A percentile compares a stretch with the other conserved stretches of the same genome.
Conservation (phyloP, 139 green algal species). For the Astrephomene gubernaculifera region DNA sequence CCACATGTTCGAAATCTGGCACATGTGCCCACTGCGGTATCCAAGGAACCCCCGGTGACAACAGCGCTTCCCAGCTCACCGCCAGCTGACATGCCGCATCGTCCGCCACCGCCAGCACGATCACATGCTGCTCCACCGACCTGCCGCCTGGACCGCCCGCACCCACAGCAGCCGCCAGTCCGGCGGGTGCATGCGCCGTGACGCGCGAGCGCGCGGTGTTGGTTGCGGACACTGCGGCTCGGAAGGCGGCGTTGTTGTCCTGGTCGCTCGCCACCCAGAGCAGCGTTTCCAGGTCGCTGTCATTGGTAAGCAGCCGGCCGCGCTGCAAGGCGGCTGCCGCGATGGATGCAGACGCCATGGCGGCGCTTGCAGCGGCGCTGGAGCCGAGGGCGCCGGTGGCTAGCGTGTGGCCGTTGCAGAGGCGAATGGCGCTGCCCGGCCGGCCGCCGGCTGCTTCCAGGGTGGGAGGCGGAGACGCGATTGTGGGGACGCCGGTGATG, state of each 20-base stretch:
- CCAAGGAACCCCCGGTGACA: too few relatives aligned
- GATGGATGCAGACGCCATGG: neutral
- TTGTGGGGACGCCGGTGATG: too few relatives aligned
- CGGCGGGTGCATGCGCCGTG: conserved; percentile 5
- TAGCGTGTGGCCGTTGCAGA: neutral
- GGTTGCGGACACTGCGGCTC: neutral
- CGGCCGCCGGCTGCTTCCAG: too few relatives aligned
- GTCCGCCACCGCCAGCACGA: conserved; percentile 35
- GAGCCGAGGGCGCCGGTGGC: too few relatives aligned
- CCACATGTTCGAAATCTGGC: too few relatives aligned
- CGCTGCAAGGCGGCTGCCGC: conserved; percentile 2
- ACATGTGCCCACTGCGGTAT: too few relatives aligned
- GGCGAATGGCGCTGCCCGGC: too few relatives aligned
- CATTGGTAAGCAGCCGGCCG: conserved; percentile 32
- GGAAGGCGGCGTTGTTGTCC: conserved; percentile 14
- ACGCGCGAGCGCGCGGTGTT: conserved; percentile 5
- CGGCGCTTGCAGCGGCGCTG: neutral
- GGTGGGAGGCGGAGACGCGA: too few relatives aligned
- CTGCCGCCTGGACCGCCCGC: neutral
- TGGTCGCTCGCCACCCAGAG: conserved; percentile 5
- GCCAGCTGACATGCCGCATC: conserved; percentile 27
- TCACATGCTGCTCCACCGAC: neutral
- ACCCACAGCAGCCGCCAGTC: neutral
- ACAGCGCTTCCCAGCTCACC: neutral
- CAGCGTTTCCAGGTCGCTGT: conserved; percentile 37